Evolutionary conservation across 208 protist genomes (phyloP), one percentile per base, ranked within the genome.

Genomic region (Kentomonas sorsogonicus): DNA sequence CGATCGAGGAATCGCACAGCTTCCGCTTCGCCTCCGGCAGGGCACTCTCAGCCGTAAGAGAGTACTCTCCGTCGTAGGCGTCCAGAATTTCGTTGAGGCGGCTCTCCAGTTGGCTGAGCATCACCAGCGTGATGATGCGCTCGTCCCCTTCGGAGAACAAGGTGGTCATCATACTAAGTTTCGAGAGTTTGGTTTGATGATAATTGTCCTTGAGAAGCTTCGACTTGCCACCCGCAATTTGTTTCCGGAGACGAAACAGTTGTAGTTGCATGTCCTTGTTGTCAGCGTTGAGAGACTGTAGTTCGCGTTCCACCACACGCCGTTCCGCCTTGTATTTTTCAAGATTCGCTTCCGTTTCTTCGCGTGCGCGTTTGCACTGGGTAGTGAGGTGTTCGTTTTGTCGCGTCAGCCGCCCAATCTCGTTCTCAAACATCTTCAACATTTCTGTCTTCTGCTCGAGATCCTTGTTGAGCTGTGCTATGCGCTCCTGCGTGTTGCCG

Each of bases 211-310:
- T 81, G 11, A 89, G 59, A 0, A 83, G 46, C 29, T 67, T 76
- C 27, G 79, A 61, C 36, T 75, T 79, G 11, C 74, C 69, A 29
- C 81, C 81, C 29, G 72, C 59, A 11, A 94, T 64, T 45, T 91
- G 74, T 64, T 95, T 95, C 4, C 81, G 81, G 18, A 95, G 57
- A 10, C 81, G 77, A 53, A 86, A 95, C 31, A 95, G 59, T 44
- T 86, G 85, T 18, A 93, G 68, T 39, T 95, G 85, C 65, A 93
- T 69, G 41, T 95, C 86, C 51, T 92, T 91, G 66, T 90, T 93
- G 53, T 95, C 89, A 20, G 89, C 74, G 34, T 77, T 75, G n/a
- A 92, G 63, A 5, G 50, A 69, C 53, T 80, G 75, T 13, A 83
- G 55, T 1, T 91, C 79, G 34, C 77, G 64, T 30, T 87, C 77